Conservation (phyloP, 1,284 basidiomycete genomes). For the Pseudozyma sp. region DNA sequence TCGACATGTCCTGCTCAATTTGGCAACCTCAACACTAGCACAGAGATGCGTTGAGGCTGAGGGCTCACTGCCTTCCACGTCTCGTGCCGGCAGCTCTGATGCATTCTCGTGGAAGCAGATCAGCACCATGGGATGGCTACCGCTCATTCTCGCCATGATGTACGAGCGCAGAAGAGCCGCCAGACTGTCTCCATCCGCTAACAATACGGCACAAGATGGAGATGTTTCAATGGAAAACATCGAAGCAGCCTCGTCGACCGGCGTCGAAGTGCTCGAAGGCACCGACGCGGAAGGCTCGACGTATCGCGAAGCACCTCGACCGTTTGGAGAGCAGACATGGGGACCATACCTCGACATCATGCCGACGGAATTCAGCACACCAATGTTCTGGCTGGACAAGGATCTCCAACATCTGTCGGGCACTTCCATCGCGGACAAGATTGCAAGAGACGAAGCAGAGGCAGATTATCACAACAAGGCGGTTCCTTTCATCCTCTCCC, state of each 20-base stretch:
- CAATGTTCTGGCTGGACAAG: slow-evolving; percentile 89
- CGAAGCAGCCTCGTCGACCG: neutral
- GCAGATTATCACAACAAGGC: slow-evolving; percentile 74
- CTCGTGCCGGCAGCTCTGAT: neutral
- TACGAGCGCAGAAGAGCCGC: slow-evolving; percentile 77
- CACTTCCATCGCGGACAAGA: slow-evolving; percentile 85
- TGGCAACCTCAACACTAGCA: slow-evolving; percentile 77
- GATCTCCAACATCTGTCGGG: slow-evolving; percentile 84
- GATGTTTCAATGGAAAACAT: slow-evolving; percentile 48
- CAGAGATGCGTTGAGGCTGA: slow-evolving; percentile 34
- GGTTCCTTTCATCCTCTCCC: slow-evolving; percentile 68
- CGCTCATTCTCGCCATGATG: slow-evolving; percentile 92
- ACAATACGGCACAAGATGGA: slow-evolving; percentile 10
- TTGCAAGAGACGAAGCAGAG: slow-evolving; percentile 87
- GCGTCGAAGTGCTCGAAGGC: slow-evolving; percentile 19
- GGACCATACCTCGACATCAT: slow-evolving; percentile 70
- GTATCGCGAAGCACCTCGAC: slow-evolving; percentile 11
- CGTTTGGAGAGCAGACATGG: slow-evolving; percentile 52
- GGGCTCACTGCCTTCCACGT: slow-evolving; percentile 2
- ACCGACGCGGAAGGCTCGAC: slow-evolving; percentile 19
- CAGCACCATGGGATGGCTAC: slow-evolving; percentile 78
- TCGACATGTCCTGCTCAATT: slow-evolving; percentile 80
- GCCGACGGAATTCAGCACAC: slow-evolving; percentile 80
- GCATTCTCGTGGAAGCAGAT: slow-evolving; percentile 39
- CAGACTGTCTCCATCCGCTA: neutral